These are phyloP conservation scores for Serpula lacrymans DNA, from an alignment of 768 basidiomycete species.

Conservation along the genomic window DNA sequence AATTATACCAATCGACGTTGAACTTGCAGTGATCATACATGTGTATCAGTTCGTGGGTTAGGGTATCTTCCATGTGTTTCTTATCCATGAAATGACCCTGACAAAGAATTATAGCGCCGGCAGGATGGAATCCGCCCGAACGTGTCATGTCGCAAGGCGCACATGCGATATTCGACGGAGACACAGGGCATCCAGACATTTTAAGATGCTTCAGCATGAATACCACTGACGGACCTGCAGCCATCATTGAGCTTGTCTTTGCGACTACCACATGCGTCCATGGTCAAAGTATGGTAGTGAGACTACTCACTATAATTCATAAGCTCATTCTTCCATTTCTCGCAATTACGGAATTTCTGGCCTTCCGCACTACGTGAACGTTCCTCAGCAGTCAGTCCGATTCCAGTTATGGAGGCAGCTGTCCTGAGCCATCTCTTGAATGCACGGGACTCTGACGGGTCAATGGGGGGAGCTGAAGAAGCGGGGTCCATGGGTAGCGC, in stretches of 20 bases:
- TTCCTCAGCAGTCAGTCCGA: conserved; percentile 47
- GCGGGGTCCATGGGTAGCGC: conserved; percentile 33
- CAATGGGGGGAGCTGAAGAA: conserved; percentile 19
- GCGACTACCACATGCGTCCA: too few relatives aligned
- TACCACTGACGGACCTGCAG: conserved; percentile 73
- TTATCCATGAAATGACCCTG: conserved; percentile 79
- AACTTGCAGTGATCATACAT: conserved; percentile 96
- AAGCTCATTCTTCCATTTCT: conserved; percentile 66
- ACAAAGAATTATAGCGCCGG: conserved; percentile 81
- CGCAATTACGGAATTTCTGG: conserved; percentile 48
- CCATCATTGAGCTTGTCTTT: too few relatives aligned
- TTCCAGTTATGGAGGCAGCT: conserved; percentile 46
- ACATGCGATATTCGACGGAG: conserved; percentile 74
- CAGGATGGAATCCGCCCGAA: conserved; percentile 83
- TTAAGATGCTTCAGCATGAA: conserved; percentile 94
- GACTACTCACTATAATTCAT: conserved; percentile 62
- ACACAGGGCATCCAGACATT: conserved; percentile 67
- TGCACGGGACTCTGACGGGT: conserved; percentile 19
- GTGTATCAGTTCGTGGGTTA: conserved; percentile 92
- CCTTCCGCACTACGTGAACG: conserved; percentile 29
- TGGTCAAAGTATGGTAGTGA: conserved; percentile 5
- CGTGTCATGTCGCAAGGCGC: conserved; percentile 71
- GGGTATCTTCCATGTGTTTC: conserved; percentile 88
- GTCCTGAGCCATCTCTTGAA: conserved; percentile 53
- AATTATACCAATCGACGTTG: conserved; percentile 86